Evolutionary conservation across 2,329 filamentous ascomycete genomes (phyloP), one percentile per base, ranked within the genome.

Genomic region (Cladophialophora bantiana): DNA sequence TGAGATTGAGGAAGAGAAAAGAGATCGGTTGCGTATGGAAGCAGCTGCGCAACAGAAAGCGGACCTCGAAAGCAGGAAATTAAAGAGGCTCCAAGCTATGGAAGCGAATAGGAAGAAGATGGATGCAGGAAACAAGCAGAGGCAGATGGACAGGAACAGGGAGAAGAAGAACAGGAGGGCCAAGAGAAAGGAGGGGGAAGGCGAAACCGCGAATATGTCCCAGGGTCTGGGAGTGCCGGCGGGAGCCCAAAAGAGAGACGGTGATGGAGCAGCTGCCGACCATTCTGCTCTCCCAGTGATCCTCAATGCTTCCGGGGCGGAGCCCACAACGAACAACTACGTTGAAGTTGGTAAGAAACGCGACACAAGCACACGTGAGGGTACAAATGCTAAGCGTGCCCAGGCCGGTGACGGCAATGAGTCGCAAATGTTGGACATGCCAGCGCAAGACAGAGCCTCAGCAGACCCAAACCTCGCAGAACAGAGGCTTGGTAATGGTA

Each of bases 1-100:
- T 67, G 78, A 79, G n/a, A 69, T 77, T 38, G 73, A 76, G 45
- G 72, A 79, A 13, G 73, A 72, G 38, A 72, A 73, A 54, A 67
- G 64, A 18, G 72, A 71, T 9, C 50, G 52, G 13, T 57, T 63
- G n/a, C 63, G 68, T 36, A 58, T 53, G 32, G 66, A 66, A n/a
- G 35, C 38, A n/a, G 60, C 56, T 7, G 63, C 60, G 10, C 54
- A 53, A 18, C 20, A 53, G 13, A 57, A 62, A 53, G 57, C 57
- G 61, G 59, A 63, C 4, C 12, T 54, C 26, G 65, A 63, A 9
- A 52, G 48, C n/a, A 63, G 38, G 26, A 34, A 31, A n/a, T 12
- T n/a, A 12, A n/a, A 59, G 20, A 62, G 62, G 59, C 26, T 54
- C 7, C 36, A 65, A 48, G 55, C 64, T 35, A 50, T 50, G 50